Base-by-base conservation (phyloP, 331 rosid species). In the Rhamnella rubrinervis region DNA sequence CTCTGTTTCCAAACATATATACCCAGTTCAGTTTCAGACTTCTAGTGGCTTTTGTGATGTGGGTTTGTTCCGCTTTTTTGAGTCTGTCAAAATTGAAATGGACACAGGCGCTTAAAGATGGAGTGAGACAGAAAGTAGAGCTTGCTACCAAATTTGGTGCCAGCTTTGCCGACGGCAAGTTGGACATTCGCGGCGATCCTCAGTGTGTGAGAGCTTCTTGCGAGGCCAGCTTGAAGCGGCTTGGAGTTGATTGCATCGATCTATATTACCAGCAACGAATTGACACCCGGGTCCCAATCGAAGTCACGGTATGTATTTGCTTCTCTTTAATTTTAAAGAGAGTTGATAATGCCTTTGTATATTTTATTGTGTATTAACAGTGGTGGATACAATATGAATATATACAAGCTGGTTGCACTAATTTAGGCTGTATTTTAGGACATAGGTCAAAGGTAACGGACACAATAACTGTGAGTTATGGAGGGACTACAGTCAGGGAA, bases 221-320 rank as follows among this genome's bases (percentile, higher is more conserved):
- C 53, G 96, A 91, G 74, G 84, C 57, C 0, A 91, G 96, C 76
- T 77, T 88, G 83, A 77, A 83, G 73, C 78, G 91, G 4, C 86
- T 91, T 6, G 83, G 65, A 1, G 21, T 88, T 3, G 66, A 74
- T 70, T 86, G 35, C 35, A 80, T 91, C 13, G 89, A 91, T 83
- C 97, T 91, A 65, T 88, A 91, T 58, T 91, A 85, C 72, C 87
- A 78, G 62, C 97, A 88, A 64, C 84, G 96, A 3, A 37, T 88
- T 51, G 92, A 91, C 59, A 79, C 80, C 41, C 85, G 85, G 40
- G 61, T 88, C 28, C 92, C 96, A 1, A 81, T 86, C 61, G 97
- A 88, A 86, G 78, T 88, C 87, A 86, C 97, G 81, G 95, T 90
- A 71, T 0, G 68, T 31, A 31, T 31, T 4, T 31, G 35, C 35